Evolutionary conservation across 306 rosid species (phyloP), one percentile per base, ranked within the genome.

Genomic region (Cucurbita argyrosperma): DNA sequence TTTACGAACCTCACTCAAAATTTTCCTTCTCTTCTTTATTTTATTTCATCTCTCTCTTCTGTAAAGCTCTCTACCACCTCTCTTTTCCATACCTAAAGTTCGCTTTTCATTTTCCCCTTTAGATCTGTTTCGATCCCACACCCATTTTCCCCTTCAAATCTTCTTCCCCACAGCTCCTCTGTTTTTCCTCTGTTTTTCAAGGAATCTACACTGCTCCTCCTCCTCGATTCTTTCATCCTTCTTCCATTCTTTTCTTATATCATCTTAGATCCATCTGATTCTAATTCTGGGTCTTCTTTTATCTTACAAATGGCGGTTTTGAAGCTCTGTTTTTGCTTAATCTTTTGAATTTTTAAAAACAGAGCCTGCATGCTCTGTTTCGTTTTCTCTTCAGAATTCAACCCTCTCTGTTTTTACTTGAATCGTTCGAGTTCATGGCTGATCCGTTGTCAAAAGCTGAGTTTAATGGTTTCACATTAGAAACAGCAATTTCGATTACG

Each of bases 401-500:
- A 21, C 23, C 23, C 23, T 21, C 23, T 21, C 23, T 21, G 37
- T 1, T 53, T 38, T 6, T 18, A 39, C 63, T 30, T 13, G 57
- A 64, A 40, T 39, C 68, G 15, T 6, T 10, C 26, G 47, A 60
- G 5, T 18, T 43, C 57, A 46, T 66, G 77, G 76, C 19, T 15
- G 69, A 70, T 58, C 66, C 37, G 19, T 11, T 8, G 1, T 53
- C 13, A 2, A 26, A 56, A 54, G 11, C 51, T 26, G 21, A 51
- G 43, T 71, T 78, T 13, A 12, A 57, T 19, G 53, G 62, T 15
- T 30, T 23, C 21, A 87, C 77, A 78, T 78, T 92, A 10, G 90
- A 88, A 78, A 83, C 79, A n/a, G 72, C 86, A 53, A 73, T 88
- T 35, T 80, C 90, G 83, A 83, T 78, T 13, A 80, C 82, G 40